Evolutionary conservation across 2,329 filamentous ascomycete species (phyloP), one percentile per base, ranked within the genome.

Genomic region (Xylariaceae sp.): DNA sequence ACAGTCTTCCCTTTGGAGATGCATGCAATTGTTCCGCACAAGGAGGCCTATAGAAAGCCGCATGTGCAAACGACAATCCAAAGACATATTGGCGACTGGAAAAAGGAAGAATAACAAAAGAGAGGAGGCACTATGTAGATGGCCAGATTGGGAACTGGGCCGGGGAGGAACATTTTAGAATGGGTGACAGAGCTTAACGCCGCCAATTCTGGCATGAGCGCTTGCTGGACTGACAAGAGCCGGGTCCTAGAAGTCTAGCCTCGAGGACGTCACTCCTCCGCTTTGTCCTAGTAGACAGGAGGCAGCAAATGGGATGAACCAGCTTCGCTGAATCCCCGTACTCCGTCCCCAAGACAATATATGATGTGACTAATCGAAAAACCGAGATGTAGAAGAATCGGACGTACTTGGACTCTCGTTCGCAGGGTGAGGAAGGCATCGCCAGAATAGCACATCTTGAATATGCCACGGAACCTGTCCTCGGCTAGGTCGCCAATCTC

Each of bases 391-490:
- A 53, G 29, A 46, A 54, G 19, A 47, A 51, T 41, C 54, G 49
- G 63, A 78, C 83, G 60, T 80, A 88, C 85, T 78, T 99, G 94
- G 60, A 99, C 94, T 73, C 91, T 84, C 54, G 94, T 99, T 72
- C 94, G 94, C 59, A 99, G 79, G 22, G 94, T 97, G 73, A 99
- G 74, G 70, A 92, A 97, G 29, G 94, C 92, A 74, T 99, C 92
- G 62, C 94, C 94, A 1, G 88, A 85, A 71, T 99, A 99, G 70
- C 88, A 92, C 92, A 99, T 97, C 73, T 97, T 97, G 80, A 99
- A 99, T 64, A 99, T 97, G 69, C 94, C 94, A 55, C 94, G 83
- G 72, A 99, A 99, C 49, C 92, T 81, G 76, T 99, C 94, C 74
- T 97, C 94, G 49, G 94, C 94, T 69, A 99, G 78, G 72, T 99